These are phyloP conservation scores for Heritiera littoralis DNA, from an alignment of 345 rosid genomes.

Conservation along the genomic window DNA sequence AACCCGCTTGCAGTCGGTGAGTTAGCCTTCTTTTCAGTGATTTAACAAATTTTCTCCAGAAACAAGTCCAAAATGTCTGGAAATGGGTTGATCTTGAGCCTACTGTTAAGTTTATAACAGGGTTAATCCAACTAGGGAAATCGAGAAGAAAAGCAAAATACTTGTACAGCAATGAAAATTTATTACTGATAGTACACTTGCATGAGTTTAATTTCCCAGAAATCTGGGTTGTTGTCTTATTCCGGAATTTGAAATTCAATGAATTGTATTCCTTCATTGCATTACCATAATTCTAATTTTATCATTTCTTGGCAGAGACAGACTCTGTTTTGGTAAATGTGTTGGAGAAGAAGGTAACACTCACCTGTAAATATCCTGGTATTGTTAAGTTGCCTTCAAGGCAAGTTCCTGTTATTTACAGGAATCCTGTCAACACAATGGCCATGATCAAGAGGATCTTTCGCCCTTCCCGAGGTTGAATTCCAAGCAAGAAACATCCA, in stretches of 20 bases:
- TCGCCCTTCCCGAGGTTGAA: slow-evolving; percentile 39
- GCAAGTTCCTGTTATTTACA: slow-evolving; percentile 34
- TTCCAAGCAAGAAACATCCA: neutral
- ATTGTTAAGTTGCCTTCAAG: slow-evolving; percentile 32
- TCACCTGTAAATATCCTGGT: slow-evolving; percentile 62
- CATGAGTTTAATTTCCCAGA: neutral
- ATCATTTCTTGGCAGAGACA: slow-evolving; percentile 50
- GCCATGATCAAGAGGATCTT: slow-evolving; percentile 55
- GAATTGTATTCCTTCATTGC: neutral
- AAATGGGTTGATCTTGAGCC: neutral
- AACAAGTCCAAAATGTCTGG: neutral
- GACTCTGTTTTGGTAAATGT: slow-evolving; percentile 66
- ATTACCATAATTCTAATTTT: neutral
- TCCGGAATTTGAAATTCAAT: neutral
- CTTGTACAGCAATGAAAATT: neutral
- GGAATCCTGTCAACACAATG: slow-evolving; percentile 49
- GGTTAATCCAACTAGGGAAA: neutral
- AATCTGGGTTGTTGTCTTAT: neutral
- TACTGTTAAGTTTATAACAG: neutral
- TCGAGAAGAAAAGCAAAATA: neutral
- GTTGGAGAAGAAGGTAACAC: slow-evolving; percentile 72
- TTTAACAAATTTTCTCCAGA: neutral
- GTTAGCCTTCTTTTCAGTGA: neutral
- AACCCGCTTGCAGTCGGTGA: neutral
- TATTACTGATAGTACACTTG: neutral